Base-by-base conservation (phyloP, 148 eudicot species). In the Hydrangea macrophylla region DNA sequence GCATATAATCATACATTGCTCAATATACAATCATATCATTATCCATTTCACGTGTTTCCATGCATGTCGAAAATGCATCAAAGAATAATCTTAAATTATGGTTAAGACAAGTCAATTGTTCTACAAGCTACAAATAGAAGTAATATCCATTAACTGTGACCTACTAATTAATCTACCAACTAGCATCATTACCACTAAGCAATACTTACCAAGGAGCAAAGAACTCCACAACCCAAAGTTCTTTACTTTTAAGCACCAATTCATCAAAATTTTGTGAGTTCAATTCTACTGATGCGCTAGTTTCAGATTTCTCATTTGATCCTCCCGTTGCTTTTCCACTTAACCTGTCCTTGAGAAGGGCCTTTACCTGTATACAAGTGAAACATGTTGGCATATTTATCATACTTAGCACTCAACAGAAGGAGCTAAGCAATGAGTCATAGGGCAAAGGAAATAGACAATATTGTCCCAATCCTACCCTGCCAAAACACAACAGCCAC, bases 181-280 rank as follows among this genome's bases (percentile, higher is more conserved):
- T 0, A 31, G 26, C 28, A 57, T 32, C 3, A 57, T 23, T 40
- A 31, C 7, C 24, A 39, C 13, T 60, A 32, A 48, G 51, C n/a
- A n/a, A 58, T 64, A 55, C 83, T 74, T 88, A 94, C 98, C 98
- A 94, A 75, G 98, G 97, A 39, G 98, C 98, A 75, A 90, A 94
- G 81, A 94, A 94, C 84, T 94, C 98, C 42, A 94, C 97, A 70
- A 94, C 32, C 98, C 98, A 94, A 17, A 94, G 85, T 7, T 94
- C 96, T 76, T 87, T 94, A 82, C 98, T 90, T 78, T 86, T 90
- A 65, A 81, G 69, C 71, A 94, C 97, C 71, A 78, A 50, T 32
- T 94, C 97, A 77, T 90, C 98, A 72, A 94, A 94, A 78, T 94
- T 90, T 23, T 75, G 75, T 17, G 98, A 88, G 81, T 81, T 88